Percentiles rank a stretch among this genome's conserved stretches.
phyloP scores from a whole-genome alignment of 306 rosid genomes.

The Chamaecrista fasciculata region DNA sequence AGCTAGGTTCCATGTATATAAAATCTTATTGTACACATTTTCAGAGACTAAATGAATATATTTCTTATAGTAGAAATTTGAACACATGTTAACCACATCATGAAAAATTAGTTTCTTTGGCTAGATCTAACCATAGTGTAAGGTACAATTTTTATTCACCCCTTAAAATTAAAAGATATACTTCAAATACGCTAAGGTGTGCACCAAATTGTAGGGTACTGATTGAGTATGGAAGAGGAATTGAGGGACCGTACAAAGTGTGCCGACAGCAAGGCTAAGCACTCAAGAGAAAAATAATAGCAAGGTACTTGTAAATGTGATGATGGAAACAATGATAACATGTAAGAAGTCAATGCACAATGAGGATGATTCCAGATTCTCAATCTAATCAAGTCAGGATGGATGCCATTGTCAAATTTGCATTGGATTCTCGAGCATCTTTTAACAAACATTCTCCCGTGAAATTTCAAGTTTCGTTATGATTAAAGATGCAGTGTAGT shows the following conservation, averaged over 20 bases:
- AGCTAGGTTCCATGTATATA: too few relatives aligned
- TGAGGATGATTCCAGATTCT: constrained; percentile 48
- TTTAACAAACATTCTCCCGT: constrained; percentile 45
- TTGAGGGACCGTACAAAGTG: constrained; percentile 25
- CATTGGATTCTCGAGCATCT: constrained; percentile 66
- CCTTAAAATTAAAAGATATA: too few relatives aligned
- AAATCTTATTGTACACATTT: too few relatives aligned
- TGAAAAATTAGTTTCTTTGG: too few relatives aligned
- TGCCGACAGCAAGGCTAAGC: constrained; percentile 46
- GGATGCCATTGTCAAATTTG: constrained; percentile 24
- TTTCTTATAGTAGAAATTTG: too few relatives aligned
- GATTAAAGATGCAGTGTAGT: constrained; percentile 44
- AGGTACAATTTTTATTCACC: too few relatives aligned
- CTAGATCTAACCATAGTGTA: too few relatives aligned
- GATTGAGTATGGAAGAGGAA: neutral
- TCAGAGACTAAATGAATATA: too few relatives aligned
- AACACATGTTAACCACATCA: too few relatives aligned
- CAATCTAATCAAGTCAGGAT: constrained; percentile 34
- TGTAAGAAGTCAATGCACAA: constrained; percentile 58
- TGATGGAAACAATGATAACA: constrained; percentile 63
- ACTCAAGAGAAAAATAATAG: constrained; percentile 36
- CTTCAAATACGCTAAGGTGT: too few relatives aligned
- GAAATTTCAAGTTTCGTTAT: constrained; percentile 43
- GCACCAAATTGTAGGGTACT: too few relatives aligned
- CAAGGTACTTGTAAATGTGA: constrained; percentile 39